Evolutionary conservation across 257 asterid genomes (phyloP).

Genomic region (Ilex aquifolium): DNA sequence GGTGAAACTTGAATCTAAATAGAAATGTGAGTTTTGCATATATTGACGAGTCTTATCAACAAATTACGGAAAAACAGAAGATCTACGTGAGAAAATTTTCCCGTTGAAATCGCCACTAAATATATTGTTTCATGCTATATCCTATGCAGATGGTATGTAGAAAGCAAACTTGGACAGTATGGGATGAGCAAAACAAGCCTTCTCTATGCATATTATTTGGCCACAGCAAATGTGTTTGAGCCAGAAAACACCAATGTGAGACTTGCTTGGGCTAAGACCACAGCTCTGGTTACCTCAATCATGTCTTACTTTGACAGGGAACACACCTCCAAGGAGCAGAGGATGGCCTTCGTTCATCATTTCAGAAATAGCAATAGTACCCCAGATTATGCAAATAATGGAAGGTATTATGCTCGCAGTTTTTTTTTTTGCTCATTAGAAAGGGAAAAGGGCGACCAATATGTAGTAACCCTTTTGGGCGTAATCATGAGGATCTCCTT

Average conservation of each 20-base stretch:
- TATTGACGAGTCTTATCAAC: too few relatives aligned
- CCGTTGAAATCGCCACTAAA: too few relatives aligned
- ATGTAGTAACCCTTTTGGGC: too few relatives aligned
- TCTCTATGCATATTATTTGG: slow-evolving; percentile 35
- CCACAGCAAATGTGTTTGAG: slow-evolving; percentile 56
- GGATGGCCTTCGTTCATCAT: slow-evolving; percentile 32
- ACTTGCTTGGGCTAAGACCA: slow-evolving; percentile 72
- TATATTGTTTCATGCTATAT: not conserved
- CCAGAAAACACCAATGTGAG: slow-evolving; percentile 55
- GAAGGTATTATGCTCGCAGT: slow-evolving; percentile 27
- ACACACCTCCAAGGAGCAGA: slow-evolving; percentile 24
- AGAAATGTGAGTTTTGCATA: too few relatives aligned
- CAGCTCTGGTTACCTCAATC: slow-evolving; percentile 39
- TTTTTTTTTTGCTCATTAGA: not conserved
- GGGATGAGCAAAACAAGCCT: slow-evolving; percentile 40
- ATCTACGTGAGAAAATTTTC: too few relatives aligned
- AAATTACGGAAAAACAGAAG: too few relatives aligned
- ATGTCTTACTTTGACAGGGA: slow-evolving; percentile 23
- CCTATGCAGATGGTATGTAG: slow-evolving; percentile 56
- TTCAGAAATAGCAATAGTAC: slow-evolving; percentile 24
- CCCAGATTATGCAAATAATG: slow-evolving; percentile 21
- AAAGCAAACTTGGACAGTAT: slow-evolving; percentile 29
- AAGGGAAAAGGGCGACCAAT: too few relatives aligned
- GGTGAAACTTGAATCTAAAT: too few relatives aligned
- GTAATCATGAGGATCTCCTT: too few relatives aligned